These are phyloP conservation scores for Fusarium phyllophilum DNA, from an alignment of 2,329 filamentous ascomycete genomes.

Conservation along the genomic window DNA sequence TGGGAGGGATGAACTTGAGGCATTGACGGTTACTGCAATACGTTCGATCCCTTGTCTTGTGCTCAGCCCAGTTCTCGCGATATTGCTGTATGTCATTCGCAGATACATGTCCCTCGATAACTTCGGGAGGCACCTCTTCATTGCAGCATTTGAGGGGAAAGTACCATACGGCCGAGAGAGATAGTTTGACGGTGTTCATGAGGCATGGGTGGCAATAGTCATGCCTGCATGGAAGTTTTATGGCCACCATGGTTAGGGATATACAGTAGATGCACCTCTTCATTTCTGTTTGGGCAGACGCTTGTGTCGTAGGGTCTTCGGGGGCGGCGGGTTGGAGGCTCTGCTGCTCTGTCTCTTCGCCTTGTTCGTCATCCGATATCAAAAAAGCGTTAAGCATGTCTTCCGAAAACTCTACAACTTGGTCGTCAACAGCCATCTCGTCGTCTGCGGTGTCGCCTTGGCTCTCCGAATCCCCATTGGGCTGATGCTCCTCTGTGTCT, in stretches of 20 bases:
- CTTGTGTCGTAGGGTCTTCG: not conserved
- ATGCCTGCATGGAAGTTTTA: conserved; percentile 52
- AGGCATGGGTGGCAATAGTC: conserved; percentile 63
- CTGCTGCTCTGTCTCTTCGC: not conserved
- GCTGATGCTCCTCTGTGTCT: not conserved
- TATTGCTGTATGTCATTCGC: not conserved
- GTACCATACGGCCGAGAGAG: conserved; percentile 58
- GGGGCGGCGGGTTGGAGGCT: no score
- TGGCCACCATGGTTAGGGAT: no score
- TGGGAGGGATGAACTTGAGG: conserved; percentile 56
- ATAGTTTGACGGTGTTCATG: conserved; percentile 50
- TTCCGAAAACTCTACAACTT: not conserved
- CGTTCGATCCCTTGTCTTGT: conserved; percentile 48
- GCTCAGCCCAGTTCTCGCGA: not conserved
- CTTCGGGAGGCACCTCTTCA: conserved; percentile 51
- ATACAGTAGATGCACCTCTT: no score
- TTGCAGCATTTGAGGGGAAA: conserved; percentile 66
- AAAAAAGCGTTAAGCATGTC: not conserved
- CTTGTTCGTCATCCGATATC: not conserved
- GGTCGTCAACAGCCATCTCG: not conserved
- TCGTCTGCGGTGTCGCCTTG: not conserved
- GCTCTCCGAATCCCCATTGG: not conserved
- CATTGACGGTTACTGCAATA: conserved; percentile 61
- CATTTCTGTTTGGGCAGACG: not conserved
- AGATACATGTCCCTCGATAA: conserved; percentile 49